These are phyloP conservation scores for Xerocomus spinulosus DNA, from an alignment of 768 basidiomycete species.

Conservation along the genomic window DNA sequence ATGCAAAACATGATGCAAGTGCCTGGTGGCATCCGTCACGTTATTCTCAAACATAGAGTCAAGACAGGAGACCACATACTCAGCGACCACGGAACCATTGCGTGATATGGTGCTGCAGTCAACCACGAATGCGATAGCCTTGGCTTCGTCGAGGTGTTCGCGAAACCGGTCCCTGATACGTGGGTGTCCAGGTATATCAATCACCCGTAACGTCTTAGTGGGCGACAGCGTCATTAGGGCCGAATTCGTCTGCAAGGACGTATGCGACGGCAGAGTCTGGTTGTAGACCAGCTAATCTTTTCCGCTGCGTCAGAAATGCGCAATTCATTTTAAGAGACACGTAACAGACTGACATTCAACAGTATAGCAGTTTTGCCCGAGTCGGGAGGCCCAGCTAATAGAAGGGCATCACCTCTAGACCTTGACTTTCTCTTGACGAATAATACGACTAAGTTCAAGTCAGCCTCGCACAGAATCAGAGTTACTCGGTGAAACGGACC, in stretches of 20 bases:
- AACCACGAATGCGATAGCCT: slow-evolving; percentile 71
- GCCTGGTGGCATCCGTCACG: slow-evolving; percentile 38
- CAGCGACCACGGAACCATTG: slow-evolving; percentile 69
- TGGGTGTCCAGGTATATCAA: slow-evolving; percentile 86
- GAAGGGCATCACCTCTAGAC: slow-evolving; percentile 53
- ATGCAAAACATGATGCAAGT: slow-evolving; percentile 69
- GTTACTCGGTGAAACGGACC: slow-evolving; percentile 32
- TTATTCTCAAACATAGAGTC: neutral
- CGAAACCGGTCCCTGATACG: slow-evolving; percentile 70
- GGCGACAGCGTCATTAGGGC: slow-evolving; percentile 42
- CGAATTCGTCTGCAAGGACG: slow-evolving; percentile 72
- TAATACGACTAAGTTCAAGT: slow-evolving; percentile 40
- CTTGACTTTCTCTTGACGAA: slow-evolving; percentile 41
- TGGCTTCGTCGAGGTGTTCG: slow-evolving; percentile 59
- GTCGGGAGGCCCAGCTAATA: slow-evolving; percentile 73
- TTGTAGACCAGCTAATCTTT: slow-evolving; percentile 56
- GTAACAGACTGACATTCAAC: slow-evolving; percentile 49
- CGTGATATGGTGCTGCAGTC: slow-evolving; percentile 76
- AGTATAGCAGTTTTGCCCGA: slow-evolving; percentile 79
- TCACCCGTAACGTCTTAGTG: slow-evolving; percentile 46
- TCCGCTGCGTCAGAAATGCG: slow-evolving; percentile 9
- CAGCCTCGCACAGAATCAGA: slow-evolving; percentile 8
- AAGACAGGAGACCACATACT: slow-evolving; percentile 48
- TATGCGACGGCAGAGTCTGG: slow-evolving; percentile 62
- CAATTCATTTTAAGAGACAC: neutral